Base-by-base conservation (phyloP, 2,329 filamentous ascomycete species). In the Aspergillus viridinutans region DNA sequence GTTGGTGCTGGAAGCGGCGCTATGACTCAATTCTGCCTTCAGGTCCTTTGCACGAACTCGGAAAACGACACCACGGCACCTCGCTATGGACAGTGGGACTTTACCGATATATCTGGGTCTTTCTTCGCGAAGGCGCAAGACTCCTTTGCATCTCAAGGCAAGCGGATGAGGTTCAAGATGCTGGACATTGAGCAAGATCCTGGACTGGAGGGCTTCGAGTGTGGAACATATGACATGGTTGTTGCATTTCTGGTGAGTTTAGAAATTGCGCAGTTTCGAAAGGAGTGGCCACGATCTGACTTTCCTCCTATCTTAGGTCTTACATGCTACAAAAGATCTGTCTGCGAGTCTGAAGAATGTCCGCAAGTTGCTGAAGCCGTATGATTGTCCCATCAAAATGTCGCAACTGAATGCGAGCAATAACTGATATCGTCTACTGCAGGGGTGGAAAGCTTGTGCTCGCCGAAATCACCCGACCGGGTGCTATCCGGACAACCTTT, bases 161-260 rank as follows among this genome's bases (percentile, higher is more conserved):
- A 54, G 10, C 57, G 50, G 2, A 60, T 65, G 55, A n/a, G 17
- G 5, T 65, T 63, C 21, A 58, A 35, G 5, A 26, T 50, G 0
- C 40, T 65, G 1, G 51, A 65, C 38, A 60, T 64, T 5, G 58
- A 64, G 21, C 21, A 59, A 6, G 62, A 65, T 25, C 62, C 60
- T 0, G 58, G 57, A 9, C 8, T 26, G 4, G 62, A 65, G 21
- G 63, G 57, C 0, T 65, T 65, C 23, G 57, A 59, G 12, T 58
- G 52, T 29, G 63, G 55, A 3, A 57, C 53, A 1, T 65, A 64
- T 50, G 63, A 65, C 49, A 23, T 65, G 23, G 61, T 64, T 23
- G 60, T 60, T 20, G 61, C 61, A 4, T 61, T 49, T 7, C 23
- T 60, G 50, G 60, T 61, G 53, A 32, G 55, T 28, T 21, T 14